A percentile compares a stretch with the other conserved stretches of the same genome.
These are phyloP conservation scores for Botryobasidium botryosum DNA, from an alignment of 768 basidiomycete species.

Conservation along the genomic window DNA sequence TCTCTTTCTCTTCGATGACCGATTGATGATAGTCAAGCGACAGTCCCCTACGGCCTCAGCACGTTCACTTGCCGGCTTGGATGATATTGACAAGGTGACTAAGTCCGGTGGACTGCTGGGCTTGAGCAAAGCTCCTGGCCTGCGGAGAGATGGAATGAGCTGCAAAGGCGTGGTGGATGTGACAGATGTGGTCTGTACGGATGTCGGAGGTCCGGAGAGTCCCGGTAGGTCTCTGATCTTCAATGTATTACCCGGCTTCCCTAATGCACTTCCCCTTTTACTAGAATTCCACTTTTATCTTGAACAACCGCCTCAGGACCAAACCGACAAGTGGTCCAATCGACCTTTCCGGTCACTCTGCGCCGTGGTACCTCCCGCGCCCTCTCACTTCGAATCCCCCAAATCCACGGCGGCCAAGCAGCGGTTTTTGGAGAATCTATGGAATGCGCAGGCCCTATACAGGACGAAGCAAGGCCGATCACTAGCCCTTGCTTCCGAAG, in stretches of 20 bases:
- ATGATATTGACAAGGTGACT: slow-evolving; percentile 58
- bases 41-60: slow-evolving; percentile 63
- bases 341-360: slow-evolving; percentile 68
- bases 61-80: slow-evolving; percentile 51
- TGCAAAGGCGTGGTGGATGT: slow-evolving; percentile 78
- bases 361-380: slow-evolving; percentile 58
- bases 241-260: neutral
- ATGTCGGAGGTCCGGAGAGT: slow-evolving; percentile 38
- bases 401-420: slow-evolving; percentile 49
- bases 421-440: slow-evolving; percentile 76
- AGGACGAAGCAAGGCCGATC: slow-evolving; percentile 58
- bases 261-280: neutral
- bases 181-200: slow-evolving; percentile 66
- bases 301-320: slow-evolving; percentile 65
- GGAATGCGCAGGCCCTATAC: slow-evolving; percentile 72
- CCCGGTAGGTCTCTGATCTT: neutral
- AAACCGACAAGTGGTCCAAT: slow-evolving; percentile 74
- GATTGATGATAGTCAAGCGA: slow-evolving; percentile 79
- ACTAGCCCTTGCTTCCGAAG: slow-evolving; percentile 50
- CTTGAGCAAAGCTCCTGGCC: too few species aligned
- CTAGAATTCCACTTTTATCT: slow-evolving; percentile 75
- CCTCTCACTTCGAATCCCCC: slow-evolving; percentile 45
- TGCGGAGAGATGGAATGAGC: slow-evolving; percentile 65
- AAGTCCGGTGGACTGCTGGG: slow-evolving; percentile 33
- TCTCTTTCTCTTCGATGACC: slow-evolving; percentile 88